These are phyloP conservation scores for Yamadazyma kitorensis DNA, from an alignment of 805 yeast genomes.

Conservation along the genomic window DNA sequence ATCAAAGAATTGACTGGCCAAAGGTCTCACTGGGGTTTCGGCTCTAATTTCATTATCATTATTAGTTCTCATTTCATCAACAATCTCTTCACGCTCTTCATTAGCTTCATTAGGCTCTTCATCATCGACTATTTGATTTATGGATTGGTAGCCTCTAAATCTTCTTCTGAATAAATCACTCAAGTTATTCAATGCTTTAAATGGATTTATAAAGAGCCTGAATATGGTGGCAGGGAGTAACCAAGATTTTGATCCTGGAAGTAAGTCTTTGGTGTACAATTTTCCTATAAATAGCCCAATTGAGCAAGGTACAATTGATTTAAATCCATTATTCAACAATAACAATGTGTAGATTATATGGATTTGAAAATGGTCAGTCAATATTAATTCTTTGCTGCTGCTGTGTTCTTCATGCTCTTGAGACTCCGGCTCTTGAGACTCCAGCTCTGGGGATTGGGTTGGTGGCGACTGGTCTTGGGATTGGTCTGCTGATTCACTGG, in stretches of 20 bases:
- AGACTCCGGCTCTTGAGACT: constrained; percentile 1
- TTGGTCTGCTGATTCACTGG: background rate
- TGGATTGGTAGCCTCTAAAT: constrained; percentile 4
- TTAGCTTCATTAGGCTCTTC: constrained; percentile 27
- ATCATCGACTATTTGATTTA: constrained; percentile 13
- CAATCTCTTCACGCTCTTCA: constrained; percentile 13
- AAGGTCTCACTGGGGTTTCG: constrained; percentile 60
- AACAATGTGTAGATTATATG: constrained; percentile 34
- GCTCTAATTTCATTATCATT: constrained; percentile 33
- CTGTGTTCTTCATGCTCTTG: constrained; percentile 1
- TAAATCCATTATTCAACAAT: constrained; percentile 36
- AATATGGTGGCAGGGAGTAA: constrained; percentile 26
- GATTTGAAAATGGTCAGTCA: constrained; percentile 40
- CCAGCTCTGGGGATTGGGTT: too few relatives aligned
- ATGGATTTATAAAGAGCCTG: constrained; percentile 27
- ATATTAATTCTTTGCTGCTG: constrained; percentile 18
- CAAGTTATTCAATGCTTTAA: constrained; percentile 3
- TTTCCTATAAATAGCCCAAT: constrained; percentile 39
- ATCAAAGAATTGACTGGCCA: constrained; percentile 59
- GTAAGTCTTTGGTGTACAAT: constrained; percentile 29
- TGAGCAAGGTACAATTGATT: constrained; percentile 33
- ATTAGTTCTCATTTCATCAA: constrained; percentile 11
- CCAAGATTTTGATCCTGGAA: constrained; percentile 38
- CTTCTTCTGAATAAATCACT: constrained; percentile 3
- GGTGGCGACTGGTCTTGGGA: constrained; percentile 1